Base-by-base conservation (phyloP, 129 eudicot genomes). In the Calendula officinalis region DNA sequence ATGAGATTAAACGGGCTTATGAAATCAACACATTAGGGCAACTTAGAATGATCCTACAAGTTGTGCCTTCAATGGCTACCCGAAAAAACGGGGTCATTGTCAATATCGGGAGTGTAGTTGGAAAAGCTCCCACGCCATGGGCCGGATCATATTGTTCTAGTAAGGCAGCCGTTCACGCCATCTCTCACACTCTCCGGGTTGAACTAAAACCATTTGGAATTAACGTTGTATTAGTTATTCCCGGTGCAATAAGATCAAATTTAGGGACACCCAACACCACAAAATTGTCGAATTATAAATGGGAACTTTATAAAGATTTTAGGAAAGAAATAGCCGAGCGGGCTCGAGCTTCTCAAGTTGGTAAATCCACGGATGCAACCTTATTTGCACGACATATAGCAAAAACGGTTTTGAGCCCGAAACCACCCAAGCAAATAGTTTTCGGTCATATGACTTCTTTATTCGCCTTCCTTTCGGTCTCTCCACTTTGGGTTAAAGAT, bases 401-500 rank as follows among this genome's bases (percentile, higher is more conserved):
- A 11, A 77, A 67, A 56, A 77, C 75, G 58, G 91, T 88, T 48
- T 77, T 88, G 83, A 82, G 84, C 56, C 55, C 79, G 1, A 77
- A 56, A 47, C 89, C 96, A 11, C 96, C 92, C 0, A 88, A 75
- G 66, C 79, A 80, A 35, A 80, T 88, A 39, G 76, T 74, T 7
- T 88, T 61, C 54, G 96, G 96, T 48, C 86, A 88, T 50, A 74
- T 84, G 86, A 84, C 82, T 38, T 70, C 83, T 51, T 47, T 84
- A 80, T 82, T 88, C 56, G 68, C 76, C 9, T 59, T 84, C 60
- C 91, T 88, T 15, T 71, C 86, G 1, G 55, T 73, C 74, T 84
- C 92, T 46, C 96, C 92, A 16, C 84, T 88, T 41, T 88, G 92
- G 96, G 79, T 73, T 43, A 75, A 92, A 63, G 96, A 88, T 72